phyloP scores from a whole-genome alignment of 1,284 basidiomycete species.

The Trametes hirsuta region DNA sequence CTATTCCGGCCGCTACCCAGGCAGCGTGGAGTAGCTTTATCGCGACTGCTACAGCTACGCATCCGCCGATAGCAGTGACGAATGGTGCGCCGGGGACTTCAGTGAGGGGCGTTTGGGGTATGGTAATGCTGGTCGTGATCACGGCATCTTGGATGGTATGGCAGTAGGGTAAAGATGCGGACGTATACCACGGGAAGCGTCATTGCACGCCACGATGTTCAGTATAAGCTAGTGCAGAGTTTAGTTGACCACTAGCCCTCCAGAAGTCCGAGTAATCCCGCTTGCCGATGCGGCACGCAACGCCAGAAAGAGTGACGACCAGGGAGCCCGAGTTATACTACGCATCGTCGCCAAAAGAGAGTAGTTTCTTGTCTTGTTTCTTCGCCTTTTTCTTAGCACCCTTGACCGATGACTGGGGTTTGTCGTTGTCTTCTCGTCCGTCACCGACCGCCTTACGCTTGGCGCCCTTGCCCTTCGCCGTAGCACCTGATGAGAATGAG shows the following conservation, averaged over 20 bases:
- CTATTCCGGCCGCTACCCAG: slow-evolving; percentile 42
- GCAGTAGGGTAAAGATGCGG: neutral
- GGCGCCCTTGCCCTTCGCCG: slow-evolving; percentile 32
- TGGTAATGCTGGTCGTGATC: neutral
- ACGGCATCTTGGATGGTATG: neutral
- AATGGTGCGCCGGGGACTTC: neutral
- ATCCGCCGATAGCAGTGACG: neutral
- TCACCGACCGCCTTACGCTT: slow-evolving; percentile 48
- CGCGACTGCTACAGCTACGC: slow-evolving; percentile 21
- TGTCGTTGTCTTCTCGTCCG: slow-evolving; percentile 32
- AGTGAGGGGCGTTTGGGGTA: neutral
- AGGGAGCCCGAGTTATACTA: neutral
- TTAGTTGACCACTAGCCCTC: no score
- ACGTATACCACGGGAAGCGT: no score
- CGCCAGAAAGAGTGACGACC: no score
- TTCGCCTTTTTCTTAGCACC: slow-evolving; percentile 50
- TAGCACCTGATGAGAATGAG: slow-evolving; percentile 46
- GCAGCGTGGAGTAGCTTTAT: slow-evolving; percentile 53
- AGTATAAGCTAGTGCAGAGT: no score
- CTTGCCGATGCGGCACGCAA: no score
- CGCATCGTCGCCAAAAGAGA: slow-evolving; percentile 60
- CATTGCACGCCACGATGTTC: no score
- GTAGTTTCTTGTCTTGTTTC: slow-evolving; percentile 52
- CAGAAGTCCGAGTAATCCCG: no score
- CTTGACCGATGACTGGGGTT: slow-evolving; percentile 30